Percentiles rank a stretch among this genome's conserved stretches.
Conservation (phyloP, 164 flowering plant genomes). For the Liriodendron chinense region DNA sequence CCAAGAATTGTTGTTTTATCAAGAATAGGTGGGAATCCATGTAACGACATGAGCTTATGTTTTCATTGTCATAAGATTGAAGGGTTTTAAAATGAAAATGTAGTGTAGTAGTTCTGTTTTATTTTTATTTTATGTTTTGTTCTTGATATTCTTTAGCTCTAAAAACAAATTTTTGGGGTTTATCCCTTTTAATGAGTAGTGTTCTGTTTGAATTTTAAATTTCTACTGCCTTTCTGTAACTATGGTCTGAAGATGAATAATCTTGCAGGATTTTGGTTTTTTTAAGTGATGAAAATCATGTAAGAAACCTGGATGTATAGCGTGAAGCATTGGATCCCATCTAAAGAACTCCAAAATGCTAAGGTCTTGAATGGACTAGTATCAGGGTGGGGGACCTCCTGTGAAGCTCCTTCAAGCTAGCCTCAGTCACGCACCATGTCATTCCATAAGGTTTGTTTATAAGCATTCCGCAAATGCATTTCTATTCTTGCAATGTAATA, state of each 20-base stretch:
- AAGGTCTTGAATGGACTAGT: slow-evolving; percentile 87
- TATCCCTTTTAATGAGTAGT: no score
- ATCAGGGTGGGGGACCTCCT: slow-evolving; percentile 99
- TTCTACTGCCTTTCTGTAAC: no score
- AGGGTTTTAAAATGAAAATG: no score
- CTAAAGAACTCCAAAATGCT: slow-evolving; percentile 85
- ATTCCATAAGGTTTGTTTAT: slow-evolving; percentile 44
- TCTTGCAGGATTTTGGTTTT: slow-evolving; percentile 37
- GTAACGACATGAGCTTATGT: no score
- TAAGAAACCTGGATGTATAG: slow-evolving; percentile 17
- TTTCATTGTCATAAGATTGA: no score
- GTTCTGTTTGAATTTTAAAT: no score
- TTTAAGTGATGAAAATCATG: slow-evolving; percentile 11
- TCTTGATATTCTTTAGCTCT: no score
- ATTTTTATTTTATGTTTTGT: no score
- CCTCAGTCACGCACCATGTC: slow-evolving; percentile 67
- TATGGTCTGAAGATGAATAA: neutral
- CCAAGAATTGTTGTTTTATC: no score
- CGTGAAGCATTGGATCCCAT: slow-evolving; percentile 99
- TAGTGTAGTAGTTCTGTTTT: no score
- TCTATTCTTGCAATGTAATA: neutral
- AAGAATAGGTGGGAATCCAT: no score
- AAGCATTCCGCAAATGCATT: neutral
- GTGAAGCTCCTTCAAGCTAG: slow-evolving; percentile 94
- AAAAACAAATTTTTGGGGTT: no score